phyloP scores from a whole-genome alignment of 2,329 filamentous ascomycete genomes.

The Arthrinium phaeospermum region DNA sequence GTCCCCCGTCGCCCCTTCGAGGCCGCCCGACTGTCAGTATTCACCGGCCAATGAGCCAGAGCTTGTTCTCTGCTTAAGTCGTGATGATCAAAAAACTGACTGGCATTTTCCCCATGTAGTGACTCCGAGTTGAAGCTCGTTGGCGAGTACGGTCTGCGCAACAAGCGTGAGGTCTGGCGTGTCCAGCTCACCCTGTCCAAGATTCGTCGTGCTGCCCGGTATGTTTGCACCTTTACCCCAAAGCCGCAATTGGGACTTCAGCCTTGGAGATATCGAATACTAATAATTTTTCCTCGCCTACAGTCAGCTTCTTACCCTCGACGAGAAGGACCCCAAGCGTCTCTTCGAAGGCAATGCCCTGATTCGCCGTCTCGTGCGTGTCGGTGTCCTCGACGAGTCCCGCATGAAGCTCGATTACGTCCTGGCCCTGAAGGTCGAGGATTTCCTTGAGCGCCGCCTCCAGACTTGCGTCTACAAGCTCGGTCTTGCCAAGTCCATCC shows the following conservation, averaged over 20 bases:
- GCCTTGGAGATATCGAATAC: background rate
- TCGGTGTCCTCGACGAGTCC: slow-evolving; percentile 99
- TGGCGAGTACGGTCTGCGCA: slow-evolving; percentile 99
- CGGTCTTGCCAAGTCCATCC: slow-evolving; percentile 99
- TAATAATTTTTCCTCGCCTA: slow-evolving; percentile 31
- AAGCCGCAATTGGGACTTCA: background rate
- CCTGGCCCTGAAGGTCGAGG: slow-evolving; percentile 97
- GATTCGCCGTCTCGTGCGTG: slow-evolving; percentile 99
- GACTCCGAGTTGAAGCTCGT: slow-evolving; percentile 99
- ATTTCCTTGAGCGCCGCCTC: slow-evolving; percentile 99
- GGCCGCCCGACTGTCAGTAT: slow-evolving; percentile 99
- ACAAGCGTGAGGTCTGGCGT: slow-evolving; percentile 99
- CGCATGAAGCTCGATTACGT: slow-evolving; percentile 99
- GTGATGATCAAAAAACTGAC: slow-evolving; percentile 78
- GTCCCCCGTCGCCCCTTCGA: slow-evolving; percentile 98
- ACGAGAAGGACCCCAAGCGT: slow-evolving; percentile 99
- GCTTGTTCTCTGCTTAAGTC: slow-evolving; percentile 97
- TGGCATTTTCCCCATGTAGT: slow-evolving; percentile 60
- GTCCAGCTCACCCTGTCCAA: slow-evolving; percentile 99
- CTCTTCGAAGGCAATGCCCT: slow-evolving; percentile 99
- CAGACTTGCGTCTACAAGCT: slow-evolving; percentile 99
- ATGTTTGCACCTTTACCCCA: slow-evolving; percentile 44
- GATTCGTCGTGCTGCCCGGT: slow-evolving; percentile 99
- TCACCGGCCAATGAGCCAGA: slow-evolving; percentile 95
- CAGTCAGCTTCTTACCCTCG: slow-evolving; percentile 99